Percentiles rank a stretch among this genome's conserved stretches.
phyloP scores from a whole-genome alignment of 805 yeast genomes.

The Metschnikowia gelsemii region DNA sequence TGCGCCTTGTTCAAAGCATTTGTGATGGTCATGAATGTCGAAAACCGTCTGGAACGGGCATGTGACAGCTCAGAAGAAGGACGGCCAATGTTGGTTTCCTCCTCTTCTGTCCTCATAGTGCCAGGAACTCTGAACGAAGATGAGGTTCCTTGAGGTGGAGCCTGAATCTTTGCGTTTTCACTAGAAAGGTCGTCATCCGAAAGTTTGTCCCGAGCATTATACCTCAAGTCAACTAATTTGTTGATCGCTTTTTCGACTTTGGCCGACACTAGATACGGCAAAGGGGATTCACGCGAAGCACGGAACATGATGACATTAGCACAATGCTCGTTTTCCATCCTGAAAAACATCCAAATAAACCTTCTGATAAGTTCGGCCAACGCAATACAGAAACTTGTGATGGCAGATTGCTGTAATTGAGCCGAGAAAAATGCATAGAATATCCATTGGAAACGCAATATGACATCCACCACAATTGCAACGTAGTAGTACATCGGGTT shows the following conservation, averaged over 20 bases:
- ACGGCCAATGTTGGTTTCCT: slow-evolving; percentile 4
- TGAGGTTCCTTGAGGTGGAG: slow-evolving; percentile 6
- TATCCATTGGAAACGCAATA: slow-evolving; percentile 87
- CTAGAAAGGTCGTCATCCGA: slow-evolving; percentile 13
- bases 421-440: slow-evolving; percentile 76
- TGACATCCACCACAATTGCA: slow-evolving; percentile 71
- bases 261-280: slow-evolving; percentile 63
- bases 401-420: slow-evolving; percentile 84
- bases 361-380: slow-evolving; percentile 79
- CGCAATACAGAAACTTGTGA: slow-evolving; percentile 80
- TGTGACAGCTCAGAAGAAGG: slow-evolving; percentile 8
- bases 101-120: not conserved
- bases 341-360: slow-evolving; percentile 84
- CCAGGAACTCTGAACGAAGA: slow-evolving; percentile 7
- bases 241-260: slow-evolving; percentile 39
- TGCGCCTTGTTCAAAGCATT: slow-evolving; percentile 71
- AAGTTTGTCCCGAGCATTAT: slow-evolving; percentile 16
- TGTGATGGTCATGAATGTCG: slow-evolving; percentile 46
- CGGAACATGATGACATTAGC: slow-evolving; percentile 82
- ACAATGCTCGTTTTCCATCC: slow-evolving; percentile 96
- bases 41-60: slow-evolving; percentile 23
- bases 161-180: not conserved
- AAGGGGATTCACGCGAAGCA: slow-evolving; percentile 82
- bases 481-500: slow-evolving; percentile 60
- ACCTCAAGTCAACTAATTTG: slow-evolving; percentile 36